phyloP scores from a whole-genome alignment of 352 stramenopile genomes.

The Labyrinthula sp. region DNA sequence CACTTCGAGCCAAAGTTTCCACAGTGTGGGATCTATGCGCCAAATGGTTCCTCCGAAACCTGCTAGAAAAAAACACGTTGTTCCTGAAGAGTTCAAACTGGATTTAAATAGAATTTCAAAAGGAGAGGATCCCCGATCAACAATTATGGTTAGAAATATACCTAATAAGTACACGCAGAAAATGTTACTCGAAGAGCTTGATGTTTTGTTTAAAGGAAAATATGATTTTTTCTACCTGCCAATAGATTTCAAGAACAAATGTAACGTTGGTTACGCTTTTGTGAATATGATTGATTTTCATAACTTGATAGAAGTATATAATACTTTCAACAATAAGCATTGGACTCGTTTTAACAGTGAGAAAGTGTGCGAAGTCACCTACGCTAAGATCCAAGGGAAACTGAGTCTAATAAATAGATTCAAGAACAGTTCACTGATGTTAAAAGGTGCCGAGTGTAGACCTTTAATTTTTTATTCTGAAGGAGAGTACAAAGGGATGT shows the following conservation, averaged over 20 bases:
- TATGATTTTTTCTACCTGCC: constrained; percentile 99
- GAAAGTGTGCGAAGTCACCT: constrained; percentile 95
- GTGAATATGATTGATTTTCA: constrained; percentile 89
- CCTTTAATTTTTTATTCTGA: constrained; percentile 68
- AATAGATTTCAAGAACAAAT: constrained; percentile 99
- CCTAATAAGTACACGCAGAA: constrained; percentile 99
- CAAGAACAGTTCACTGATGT: constrained; percentile 83
- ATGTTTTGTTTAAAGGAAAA: constrained; percentile 61
- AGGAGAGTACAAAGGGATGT: too few species aligned
- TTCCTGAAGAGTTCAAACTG: constrained; percentile 18
- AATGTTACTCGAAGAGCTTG: constrained; percentile 92
- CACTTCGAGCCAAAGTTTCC: too few species aligned
- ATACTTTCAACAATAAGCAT: constrained; percentile 35
- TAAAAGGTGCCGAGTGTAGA: constrained; percentile 70
- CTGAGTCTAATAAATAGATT: constrained; percentile 91
- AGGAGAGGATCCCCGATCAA: constrained; percentile 78
- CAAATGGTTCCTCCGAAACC: too few species aligned
- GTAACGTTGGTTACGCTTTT: constrained; percentile 98
- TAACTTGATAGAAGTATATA: constrained; percentile 27
- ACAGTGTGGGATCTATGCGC: too few species aligned
- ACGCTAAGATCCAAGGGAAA: constrained; percentile 84
- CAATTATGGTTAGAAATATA: constrained; percentile 99
- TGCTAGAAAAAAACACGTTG: too few species aligned
- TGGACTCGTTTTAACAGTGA: constrained; percentile 98
- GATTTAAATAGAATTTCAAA: constrained; percentile 1